Evolutionary conservation across 2,329 filamentous ascomycete species (phyloP), one percentile per base, ranked within the genome.

Genomic region (Neofusicoccum cordaticola): DNA sequence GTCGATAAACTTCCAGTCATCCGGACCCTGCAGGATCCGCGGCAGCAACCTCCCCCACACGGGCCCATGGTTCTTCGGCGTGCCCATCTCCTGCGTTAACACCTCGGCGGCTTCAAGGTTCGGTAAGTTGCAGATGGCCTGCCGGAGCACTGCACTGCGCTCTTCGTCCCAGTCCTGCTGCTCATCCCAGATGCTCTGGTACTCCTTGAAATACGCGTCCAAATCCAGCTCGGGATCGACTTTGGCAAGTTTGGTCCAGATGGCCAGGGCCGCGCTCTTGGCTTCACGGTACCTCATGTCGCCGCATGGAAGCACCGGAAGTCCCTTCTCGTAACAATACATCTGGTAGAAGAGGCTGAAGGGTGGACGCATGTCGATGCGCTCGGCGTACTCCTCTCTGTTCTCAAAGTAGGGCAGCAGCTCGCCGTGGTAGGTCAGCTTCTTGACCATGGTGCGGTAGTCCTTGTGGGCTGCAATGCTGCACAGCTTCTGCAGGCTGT

Each of bases 361-460:
- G 1, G 60, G 47, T 6, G 60, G 60, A 13, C 50, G 64, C 37
- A 65, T 56, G 62, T 65, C 64, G 48, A 63, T 64, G 27, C 57
- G 50, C 22, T 66, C 17, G 45, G 66, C 44, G 52, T 52, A 64
- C 50, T 64, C 5, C 9, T 53, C 65, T n/a, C 45, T 19, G 35
- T 50, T 53, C 13, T 42, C 41, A 34, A 63, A 70, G 12, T 62
- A 27, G 1, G 72, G 72, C 41, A 73, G 34, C n/a, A 72, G 65
- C 44, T 74, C 71, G 2, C 66, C 65, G 52, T 67, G 69, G 58
- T 72, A 69, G n/a, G 69, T 70, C 50, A 73, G 67, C 5, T 65
- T 66, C 45, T 69, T 69, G 57, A 74, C 69, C 60, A 70, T 66
- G 53, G 67, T 69, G 15, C 67, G 64, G 13, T 73, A 44, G 22